These are phyloP conservation scores for Myrica gale DNA, from an alignment of 306 rosid genomes.

Conservation along the genomic window DNA sequence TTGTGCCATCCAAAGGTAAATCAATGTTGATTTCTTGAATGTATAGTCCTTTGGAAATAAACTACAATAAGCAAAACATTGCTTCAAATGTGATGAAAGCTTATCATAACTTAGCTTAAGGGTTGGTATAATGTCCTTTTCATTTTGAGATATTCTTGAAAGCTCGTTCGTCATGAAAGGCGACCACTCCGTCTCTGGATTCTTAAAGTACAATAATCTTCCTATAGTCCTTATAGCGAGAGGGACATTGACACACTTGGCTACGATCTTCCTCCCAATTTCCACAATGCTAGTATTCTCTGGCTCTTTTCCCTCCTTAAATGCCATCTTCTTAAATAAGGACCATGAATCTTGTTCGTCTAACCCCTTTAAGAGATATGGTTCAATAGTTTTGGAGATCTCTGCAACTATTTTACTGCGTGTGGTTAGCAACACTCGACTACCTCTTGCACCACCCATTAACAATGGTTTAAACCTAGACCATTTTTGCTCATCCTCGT, in stretches of 20 bases:
- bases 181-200: neutral
- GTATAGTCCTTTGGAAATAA: slow-evolving; percentile 5
- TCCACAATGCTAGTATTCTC: neutral
- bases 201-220: slow-evolving; percentile 5
- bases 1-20: slow-evolving; percentile 24
- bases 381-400: too few species aligned
- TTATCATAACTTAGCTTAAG: neutral
- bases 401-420: neutral
- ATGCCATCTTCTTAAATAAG: neutral
- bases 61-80: slow-evolving; percentile 12
- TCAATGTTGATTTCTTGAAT: neutral
- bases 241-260: slow-evolving; percentile 12
- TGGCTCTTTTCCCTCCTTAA: neutral
- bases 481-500: neutral
- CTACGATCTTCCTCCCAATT: neutral
- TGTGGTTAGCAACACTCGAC: slow-evolving; percentile 15
- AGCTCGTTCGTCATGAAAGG: neutral
- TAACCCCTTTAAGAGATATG: too few species aligned
- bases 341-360: neutral
- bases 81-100: neutral
- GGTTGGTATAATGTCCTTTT: neutral
- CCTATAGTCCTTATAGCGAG: slow-evolving; percentile 18
- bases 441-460: slow-evolving; percentile 3
- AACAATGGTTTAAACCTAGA: neutral
- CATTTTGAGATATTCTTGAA: neutral